These are phyloP conservation scores for Diutina sp. DNA, from an alignment of 1,139 yeast genomes.

Conservation along the genomic window DNA sequence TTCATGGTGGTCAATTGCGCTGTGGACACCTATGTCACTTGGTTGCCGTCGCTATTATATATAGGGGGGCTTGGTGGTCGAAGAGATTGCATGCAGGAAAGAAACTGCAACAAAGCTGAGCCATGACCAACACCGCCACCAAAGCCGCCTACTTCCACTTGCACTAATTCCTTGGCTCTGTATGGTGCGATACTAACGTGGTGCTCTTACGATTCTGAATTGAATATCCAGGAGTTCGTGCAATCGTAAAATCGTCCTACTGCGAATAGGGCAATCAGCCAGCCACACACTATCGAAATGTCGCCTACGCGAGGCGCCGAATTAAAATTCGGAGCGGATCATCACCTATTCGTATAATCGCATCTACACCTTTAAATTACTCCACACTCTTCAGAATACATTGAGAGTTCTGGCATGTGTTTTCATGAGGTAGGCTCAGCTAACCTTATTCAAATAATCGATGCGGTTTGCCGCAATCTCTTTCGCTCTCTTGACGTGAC, in stretches of 20 bases:
- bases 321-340: neutral
- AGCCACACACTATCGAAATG: neutral
- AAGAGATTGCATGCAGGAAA: neutral
- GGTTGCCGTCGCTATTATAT: neutral
- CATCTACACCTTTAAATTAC: neutral
- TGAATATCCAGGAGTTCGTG: neutral
- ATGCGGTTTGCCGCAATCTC: too few species aligned
- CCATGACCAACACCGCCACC: neutral
- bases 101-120: neutral
- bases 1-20: constrained; percentile 18
- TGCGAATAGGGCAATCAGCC: neutral
- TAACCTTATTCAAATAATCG: too few species aligned
- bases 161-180: neutral
- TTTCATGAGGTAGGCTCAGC: too few species aligned
- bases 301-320: neutral
- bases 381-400: too few species aligned
- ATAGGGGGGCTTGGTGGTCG: neutral
- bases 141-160: neutral
- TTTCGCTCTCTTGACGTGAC: too few species aligned
- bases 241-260: neutral
- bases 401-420: too few species aligned
- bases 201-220: neutral
- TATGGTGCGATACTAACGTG: neutral
- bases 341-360: neutral
- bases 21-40: neutral